A percentile compares a stretch with the other conserved stretches of the same genome.
These are phyloP conservation scores for Dioscorea dumetorum DNA, from an alignment of 106 monocot species.

Conservation along the genomic window DNA sequence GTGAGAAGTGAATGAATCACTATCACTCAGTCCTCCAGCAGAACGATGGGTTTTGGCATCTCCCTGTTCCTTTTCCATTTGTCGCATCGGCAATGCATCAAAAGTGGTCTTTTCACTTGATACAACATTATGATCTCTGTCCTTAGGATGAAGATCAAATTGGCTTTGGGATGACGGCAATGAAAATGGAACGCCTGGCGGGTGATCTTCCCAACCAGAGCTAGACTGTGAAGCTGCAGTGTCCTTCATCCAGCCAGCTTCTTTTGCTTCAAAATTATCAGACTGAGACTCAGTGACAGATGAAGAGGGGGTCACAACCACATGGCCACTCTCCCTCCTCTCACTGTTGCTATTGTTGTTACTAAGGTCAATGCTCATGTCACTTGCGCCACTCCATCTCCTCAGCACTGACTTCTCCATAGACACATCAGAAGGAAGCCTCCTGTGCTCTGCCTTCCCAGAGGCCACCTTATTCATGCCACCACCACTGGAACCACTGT, in stretches of 20 bases:
- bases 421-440: constrained; percentile 69
- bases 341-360: constrained; percentile 35
- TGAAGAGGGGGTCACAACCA: constrained; percentile 47
- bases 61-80: constrained; percentile 14
- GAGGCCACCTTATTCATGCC: constrained; percentile 18
- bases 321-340: constrained; percentile 42
- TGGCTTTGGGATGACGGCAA: constrained; percentile 22
- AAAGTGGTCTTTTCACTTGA: constrained; percentile 10
- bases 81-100: neutral
- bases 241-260: constrained; percentile 25
- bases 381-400: constrained; percentile 97
- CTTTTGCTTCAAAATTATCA: constrained; percentile 21
- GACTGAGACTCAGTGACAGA: constrained; percentile 26
- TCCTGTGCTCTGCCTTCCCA: constrained; percentile 58
- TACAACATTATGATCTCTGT: constrained; percentile 6
- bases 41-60: constrained; percentile 1
- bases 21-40: constrained; percentile 2
- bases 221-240: constrained; percentile 30
- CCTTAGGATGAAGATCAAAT: constrained; percentile 3
- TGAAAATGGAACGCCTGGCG: neutral
- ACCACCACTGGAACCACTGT: constrained; percentile 15
- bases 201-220: constrained; percentile 21
- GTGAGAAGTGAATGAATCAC: constrained; percentile 7
- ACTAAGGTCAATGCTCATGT: constrained; percentile 86
- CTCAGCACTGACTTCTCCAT: constrained; percentile 74